Evolutionary conservation across 2,329 filamentous ascomycete species (phyloP).

Genomic region (Pestalotiopsis sp.): DNA sequence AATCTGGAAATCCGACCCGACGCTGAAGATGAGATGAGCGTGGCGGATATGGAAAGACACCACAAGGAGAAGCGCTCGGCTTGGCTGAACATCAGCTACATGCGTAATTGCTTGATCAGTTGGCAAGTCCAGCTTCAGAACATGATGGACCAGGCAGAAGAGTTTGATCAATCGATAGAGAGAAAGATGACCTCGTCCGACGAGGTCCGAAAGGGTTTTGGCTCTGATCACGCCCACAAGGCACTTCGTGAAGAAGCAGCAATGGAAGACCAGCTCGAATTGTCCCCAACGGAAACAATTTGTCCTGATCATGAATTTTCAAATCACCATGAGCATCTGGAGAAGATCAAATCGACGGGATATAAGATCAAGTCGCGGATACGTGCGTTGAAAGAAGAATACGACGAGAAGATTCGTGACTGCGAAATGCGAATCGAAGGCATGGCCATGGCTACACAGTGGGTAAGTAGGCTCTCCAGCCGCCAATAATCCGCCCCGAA

Average conservation of each 20-base stretch:
- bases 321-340: too few species aligned
- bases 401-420: constrained; percentile 31
- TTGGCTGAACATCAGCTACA: constrained; percentile 26
- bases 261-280: too few species aligned
- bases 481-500: not conserved
- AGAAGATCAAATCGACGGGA: not conserved
- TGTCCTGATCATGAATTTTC: too few species aligned
- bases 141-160: constrained; percentile 17
- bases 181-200: not conserved
- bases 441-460: constrained; percentile 36
- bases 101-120: constrained; percentile 24
- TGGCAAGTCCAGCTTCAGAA: constrained; percentile 25
- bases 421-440: constrained; percentile 34
- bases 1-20: constrained; percentile 17
- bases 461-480: constrained; percentile 20
- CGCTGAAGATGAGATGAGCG: not conserved
- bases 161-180: constrained; percentile 33
- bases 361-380: constrained; percentile 20
- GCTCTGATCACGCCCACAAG: too few species aligned
- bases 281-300: too few species aligned
- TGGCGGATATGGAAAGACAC: constrained; percentile 1
- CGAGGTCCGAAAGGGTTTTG: too few species aligned
- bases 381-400: constrained; percentile 26
- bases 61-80: constrained; percentile 16
- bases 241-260: too few species aligned